phyloP scores from a whole-genome alignment of 2,329 filamentous ascomycete genomes.

The Curvularia sp. region DNA sequence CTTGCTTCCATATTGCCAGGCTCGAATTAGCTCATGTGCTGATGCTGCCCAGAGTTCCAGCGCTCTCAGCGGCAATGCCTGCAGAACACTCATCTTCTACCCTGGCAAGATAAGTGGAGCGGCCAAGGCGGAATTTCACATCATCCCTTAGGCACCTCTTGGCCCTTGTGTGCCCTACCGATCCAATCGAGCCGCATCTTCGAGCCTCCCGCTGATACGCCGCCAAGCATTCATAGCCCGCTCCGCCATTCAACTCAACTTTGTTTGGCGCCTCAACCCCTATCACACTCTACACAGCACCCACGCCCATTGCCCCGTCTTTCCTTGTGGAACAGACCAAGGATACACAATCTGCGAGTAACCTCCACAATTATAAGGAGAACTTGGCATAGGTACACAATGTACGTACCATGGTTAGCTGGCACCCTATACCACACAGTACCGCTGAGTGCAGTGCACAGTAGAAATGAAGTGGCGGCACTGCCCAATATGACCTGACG shows the following conservation, averaged over 20 bases:
- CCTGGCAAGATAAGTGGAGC: conserved; percentile 28
- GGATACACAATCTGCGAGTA: conserved; percentile 22
- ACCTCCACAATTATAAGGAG: conserved; percentile 17
- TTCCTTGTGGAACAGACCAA: conserved; percentile 25
- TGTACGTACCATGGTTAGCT: conserved; percentile 24
- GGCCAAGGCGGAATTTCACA: conserved; percentile 36
- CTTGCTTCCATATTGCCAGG: conserved; percentile 9
- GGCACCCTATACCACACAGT: conserved; percentile 15
- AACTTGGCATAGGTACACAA: conserved; percentile 14
- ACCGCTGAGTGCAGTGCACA: conserved; percentile 24
- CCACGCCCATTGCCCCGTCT: conserved; percentile 6
- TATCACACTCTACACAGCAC: conserved; percentile 18
- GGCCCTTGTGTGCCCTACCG: conserved; percentile 30
- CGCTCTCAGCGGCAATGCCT: conserved; percentile 36
- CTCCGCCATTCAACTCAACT: conserved; percentile 30
- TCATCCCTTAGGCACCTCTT: conserved; percentile 26
- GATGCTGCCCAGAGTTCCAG: conserved; percentile 30
- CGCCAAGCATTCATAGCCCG: conserved; percentile 33
- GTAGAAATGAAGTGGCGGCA: conserved; percentile 12
- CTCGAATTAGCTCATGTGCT: conserved; percentile 16
- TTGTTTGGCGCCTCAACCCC: conserved; percentile 25
- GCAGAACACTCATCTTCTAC: conserved; percentile 27
- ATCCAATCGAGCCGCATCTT: conserved; percentile 26
- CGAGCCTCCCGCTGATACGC: conserved; percentile 26
- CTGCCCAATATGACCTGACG: not conserved